Conservation (phyloP, 2,329 filamentous ascomycete genomes). For the Diaporthe sp. region DNA sequence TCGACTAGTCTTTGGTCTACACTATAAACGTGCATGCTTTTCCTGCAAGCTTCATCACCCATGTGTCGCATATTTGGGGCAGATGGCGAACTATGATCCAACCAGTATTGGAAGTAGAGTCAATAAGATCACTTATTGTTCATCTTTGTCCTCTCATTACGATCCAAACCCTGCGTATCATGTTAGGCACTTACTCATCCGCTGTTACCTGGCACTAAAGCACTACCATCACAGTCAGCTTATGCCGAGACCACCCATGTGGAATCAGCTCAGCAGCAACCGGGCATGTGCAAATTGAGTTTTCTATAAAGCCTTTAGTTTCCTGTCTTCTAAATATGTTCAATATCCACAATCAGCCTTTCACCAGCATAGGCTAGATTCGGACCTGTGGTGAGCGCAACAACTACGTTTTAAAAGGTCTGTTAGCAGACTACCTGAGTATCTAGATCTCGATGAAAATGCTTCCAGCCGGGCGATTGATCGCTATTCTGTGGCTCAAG, state of each 20-base stretch:
- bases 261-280: not conserved
- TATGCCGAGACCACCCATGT: not conserved
- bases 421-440: not conserved
- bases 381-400: rapidly evolving
- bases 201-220: not conserved
- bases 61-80: too few relatives aligned
- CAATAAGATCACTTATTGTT: too few relatives aligned
- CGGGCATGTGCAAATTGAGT: not conserved
- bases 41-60: not conserved
- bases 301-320: not conserved
- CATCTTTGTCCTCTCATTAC: too few relatives aligned
- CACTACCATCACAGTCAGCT: not conserved
- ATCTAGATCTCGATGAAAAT: not conserved
- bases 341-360: not conserved
- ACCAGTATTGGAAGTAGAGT: not conserved
- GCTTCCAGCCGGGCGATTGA: not conserved
- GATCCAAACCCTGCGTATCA: not conserved
- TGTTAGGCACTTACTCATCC: not conserved
- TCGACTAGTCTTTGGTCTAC: not conserved
- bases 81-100: too few relatives aligned
- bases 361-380: not conserved
- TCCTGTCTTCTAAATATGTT: not conserved
- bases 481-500: not conserved
- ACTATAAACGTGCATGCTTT: not conserved
- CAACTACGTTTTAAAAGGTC: not conserved